Percentiles rank a stretch among this genome's conserved stretches.
Conservation (phyloP, 2,329 filamentous ascomycete genomes). For the Fusarium sp. region DNA sequence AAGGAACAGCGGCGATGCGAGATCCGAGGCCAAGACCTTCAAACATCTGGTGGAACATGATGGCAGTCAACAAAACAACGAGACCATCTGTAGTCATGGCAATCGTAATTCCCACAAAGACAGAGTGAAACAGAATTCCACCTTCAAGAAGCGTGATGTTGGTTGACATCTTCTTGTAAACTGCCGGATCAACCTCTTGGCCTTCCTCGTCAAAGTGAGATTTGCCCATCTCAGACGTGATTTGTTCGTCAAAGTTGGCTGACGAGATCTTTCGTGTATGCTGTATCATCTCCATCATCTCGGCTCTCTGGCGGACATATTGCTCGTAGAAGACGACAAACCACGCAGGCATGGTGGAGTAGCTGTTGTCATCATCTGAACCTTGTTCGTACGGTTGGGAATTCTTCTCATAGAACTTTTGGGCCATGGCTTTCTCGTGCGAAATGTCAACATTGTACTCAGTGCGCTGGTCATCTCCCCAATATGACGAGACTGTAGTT, state of each 20-base stretch:
- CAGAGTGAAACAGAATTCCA: constrained; percentile 81
- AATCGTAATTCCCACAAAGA: constrained; percentile 80
- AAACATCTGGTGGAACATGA: constrained; percentile 78
- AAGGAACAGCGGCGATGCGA: constrained; percentile 74
- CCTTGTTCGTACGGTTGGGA: constrained; percentile 33
- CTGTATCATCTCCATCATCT: constrained; percentile 66
- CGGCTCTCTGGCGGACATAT: constrained; percentile 69
- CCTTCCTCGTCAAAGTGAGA: constrained; percentile 57
- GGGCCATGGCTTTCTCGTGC: constrained; percentile 55
- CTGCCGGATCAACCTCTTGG: constrained; percentile 54
- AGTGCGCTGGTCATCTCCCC: background rate
- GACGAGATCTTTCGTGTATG: constrained; percentile 17
- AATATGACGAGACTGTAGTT: background rate
- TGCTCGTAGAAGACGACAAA: constrained; percentile 73
- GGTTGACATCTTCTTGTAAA: constrained; percentile 72
- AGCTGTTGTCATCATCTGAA: constrained; percentile 39
- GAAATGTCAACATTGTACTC: constrained; percentile 31
- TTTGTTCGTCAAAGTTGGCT: constrained; percentile 46
- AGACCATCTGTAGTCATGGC: constrained; percentile 76
- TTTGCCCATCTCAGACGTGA: constrained; percentile 43
- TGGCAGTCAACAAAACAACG: constrained; percentile 73
- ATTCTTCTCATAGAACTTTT: constrained; percentile 52
- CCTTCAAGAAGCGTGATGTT: constrained; percentile 81
- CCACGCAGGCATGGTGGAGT: constrained; percentile 66
- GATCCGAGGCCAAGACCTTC: constrained; percentile 76